These are phyloP conservation scores for Zasmidium citrigriseum DNA, from an alignment of 2,329 filamentous ascomycete species.

Conservation along the genomic window DNA sequence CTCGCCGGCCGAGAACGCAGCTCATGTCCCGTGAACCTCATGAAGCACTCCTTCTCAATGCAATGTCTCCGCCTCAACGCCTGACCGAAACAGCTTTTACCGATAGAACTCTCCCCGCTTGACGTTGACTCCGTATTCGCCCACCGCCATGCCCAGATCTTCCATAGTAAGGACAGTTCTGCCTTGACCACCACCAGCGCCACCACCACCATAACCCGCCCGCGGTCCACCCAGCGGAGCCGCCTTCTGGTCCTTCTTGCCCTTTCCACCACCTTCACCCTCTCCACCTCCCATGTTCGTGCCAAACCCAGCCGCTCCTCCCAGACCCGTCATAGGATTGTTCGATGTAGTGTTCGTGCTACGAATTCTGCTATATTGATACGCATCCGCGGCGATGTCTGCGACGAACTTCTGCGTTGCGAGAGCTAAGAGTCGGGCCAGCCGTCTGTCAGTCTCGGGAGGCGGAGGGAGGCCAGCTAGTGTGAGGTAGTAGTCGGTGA, in stretches of 20 bases:
- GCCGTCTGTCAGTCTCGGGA: slow-evolving; percentile 83
- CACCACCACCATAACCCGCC: slow-evolving; percentile 71
- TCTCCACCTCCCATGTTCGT: slow-evolving; percentile 55
- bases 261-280: slow-evolving; percentile 56
- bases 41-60: slow-evolving; percentile 6
- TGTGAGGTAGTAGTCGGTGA: slow-evolving; percentile 97
- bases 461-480: slow-evolving; percentile 91
- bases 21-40: not conserved
- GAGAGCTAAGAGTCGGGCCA: slow-evolving; percentile 89
- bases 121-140: slow-evolving; percentile 96
- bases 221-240: slow-evolving; percentile 51
- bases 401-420: slow-evolving; percentile 99
- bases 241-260: slow-evolving; percentile 40
- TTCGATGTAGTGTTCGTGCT: slow-evolving; percentile 88
- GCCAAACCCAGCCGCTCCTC: slow-evolving; percentile 71
- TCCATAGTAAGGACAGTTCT: slow-evolving; percentile 97
- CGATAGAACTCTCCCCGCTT: slow-evolving; percentile 97
- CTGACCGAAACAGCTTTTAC: slow-evolving; percentile 43
- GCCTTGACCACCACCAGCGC: slow-evolving; percentile 84
- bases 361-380: slow-evolving; percentile 95
- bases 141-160: slow-evolving; percentile 95
- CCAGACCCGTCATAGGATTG: slow-evolving; percentile 87
- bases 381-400: slow-evolving; percentile 94
- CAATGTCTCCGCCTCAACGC: slow-evolving; percentile 1
- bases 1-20: slow-evolving; percentile 22